A percentile compares a stretch with the other conserved stretches of the same genome.
Evolutionary conservation across 2,329 filamentous ascomycete genomes (phyloP).

Genomic region (Clarireedia paspali): DNA sequence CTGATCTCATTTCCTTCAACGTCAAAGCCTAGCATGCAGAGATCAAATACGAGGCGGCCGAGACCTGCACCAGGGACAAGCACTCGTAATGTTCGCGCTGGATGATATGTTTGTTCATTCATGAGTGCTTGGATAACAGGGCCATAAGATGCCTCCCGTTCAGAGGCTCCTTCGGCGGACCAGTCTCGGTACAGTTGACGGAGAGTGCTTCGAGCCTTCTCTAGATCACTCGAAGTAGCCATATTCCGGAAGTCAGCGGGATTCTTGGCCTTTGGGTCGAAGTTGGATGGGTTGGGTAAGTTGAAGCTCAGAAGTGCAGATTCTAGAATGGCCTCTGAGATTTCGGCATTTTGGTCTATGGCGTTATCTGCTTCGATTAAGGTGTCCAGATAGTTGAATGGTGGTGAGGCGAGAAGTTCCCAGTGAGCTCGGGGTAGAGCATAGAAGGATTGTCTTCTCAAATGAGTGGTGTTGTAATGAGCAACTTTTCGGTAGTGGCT

Average conservation of each 20-base stretch:
- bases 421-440: slow-evolving; percentile 78
- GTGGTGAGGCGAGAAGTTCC: slow-evolving; percentile 70
- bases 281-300: slow-evolving; percentile 20
- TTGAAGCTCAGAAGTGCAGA: slow-evolving; percentile 62
- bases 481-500: slow-evolving; percentile 81
- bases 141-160: slow-evolving; percentile 70
- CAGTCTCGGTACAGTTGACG: slow-evolving; percentile 95
- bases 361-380: slow-evolving; percentile 76
- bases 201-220: slow-evolving; percentile 87
- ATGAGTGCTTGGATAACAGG: slow-evolving; percentile 63
- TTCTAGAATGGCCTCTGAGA: slow-evolving; percentile 72
- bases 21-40: slow-evolving; percentile 64
- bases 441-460: slow-evolving; percentile 88
- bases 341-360: slow-evolving; percentile 79
- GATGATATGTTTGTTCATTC: slow-evolving; percentile 32
- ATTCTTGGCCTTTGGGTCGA: slow-evolving; percentile 4
- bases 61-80: slow-evolving; percentile 87
- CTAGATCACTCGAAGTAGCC: slow-evolving; percentile 67
- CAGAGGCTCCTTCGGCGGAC: slow-evolving; percentile 67
- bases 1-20: slow-evolving; percentile 93
- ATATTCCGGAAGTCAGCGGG: slow-evolving; percentile 56
- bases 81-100: slow-evolving; percentile 38
- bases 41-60: slow-evolving; percentile 81
- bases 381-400: slow-evolving; percentile 75
- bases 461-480: slow-evolving; percentile 85